Conservation (phyloP, 306 rosid genomes). For the Morella rubra region DNA sequence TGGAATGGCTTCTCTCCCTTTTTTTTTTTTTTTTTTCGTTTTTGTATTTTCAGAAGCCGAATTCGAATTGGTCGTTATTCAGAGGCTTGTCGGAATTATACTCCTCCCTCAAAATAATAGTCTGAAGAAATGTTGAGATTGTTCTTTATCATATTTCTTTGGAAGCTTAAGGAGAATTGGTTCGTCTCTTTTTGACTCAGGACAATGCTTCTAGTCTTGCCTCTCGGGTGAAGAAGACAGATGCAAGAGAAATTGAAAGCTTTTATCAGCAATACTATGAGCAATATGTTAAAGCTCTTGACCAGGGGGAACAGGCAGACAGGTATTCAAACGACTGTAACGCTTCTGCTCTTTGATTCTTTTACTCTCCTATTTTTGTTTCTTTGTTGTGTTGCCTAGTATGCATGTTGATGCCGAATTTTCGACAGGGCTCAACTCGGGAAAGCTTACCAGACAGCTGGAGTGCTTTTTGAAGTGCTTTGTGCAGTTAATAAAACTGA, state of each 20-base stretch:
- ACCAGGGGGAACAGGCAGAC: constrained; percentile 90
- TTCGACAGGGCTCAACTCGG: constrained; percentile 85
- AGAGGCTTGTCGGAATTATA: background rate
- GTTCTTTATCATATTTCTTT: background rate
- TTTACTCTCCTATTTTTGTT: background rate
- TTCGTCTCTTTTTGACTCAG: constrained; percentile 35
- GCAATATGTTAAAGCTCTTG: constrained; percentile 82
- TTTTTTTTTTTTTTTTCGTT: background rate
- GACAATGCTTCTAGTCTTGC: constrained; percentile 80
- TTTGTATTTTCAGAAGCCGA: background rate
- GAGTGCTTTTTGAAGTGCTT: constrained; percentile 95
- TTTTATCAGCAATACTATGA: constrained; percentile 94
- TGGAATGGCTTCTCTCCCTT: background rate
- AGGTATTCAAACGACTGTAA: constrained; percentile 43
- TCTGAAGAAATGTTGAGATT: background rate
- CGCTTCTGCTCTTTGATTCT: background rate
- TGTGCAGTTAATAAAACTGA: constrained; percentile 95
- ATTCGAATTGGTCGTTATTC: background rate
- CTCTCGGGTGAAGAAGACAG: constrained; percentile 75
- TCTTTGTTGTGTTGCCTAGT: background rate
- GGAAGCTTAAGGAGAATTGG: background rate
- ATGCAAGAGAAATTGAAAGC: constrained; percentile 90
- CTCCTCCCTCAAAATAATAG: constrained; percentile 8
- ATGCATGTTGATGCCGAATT: constrained; percentile 13
- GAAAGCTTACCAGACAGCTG: constrained; percentile 90